Percentiles rank a stretch among this genome's conserved stretches.
Evolutionary conservation across 2,329 filamentous ascomycete species (phyloP).

Genomic region (Cercospora sesami): DNA sequence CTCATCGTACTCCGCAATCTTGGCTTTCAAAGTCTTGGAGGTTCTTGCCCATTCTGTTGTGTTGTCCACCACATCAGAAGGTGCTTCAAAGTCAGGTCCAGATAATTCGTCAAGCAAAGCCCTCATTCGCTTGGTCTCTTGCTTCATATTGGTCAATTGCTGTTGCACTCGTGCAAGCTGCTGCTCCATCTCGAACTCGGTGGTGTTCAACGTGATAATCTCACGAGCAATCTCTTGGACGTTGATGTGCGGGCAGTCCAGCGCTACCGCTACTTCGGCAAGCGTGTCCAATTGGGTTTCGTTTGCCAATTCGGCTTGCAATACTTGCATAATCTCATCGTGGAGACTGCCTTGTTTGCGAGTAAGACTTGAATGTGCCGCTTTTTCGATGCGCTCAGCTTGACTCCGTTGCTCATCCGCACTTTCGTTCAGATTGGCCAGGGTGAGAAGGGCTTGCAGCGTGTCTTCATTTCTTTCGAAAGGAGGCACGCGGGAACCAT

Average conservation of each 20-base stretch:
- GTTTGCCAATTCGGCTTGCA: conserved; percentile 32
- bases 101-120: conserved; percentile 29
- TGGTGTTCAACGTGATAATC: conserved; percentile 21
- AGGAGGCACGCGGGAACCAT: conserved; percentile 62
- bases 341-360: conserved; percentile 21
- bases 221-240: conserved; percentile 30
- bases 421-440: conserved; percentile 74
- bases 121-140: conserved; percentile 29
- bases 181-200: conserved; percentile 33
- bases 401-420: conserved; percentile 69
- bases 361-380: conserved; percentile 58
- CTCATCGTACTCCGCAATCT: conserved; percentile 65
- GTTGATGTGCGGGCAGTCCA: conserved; percentile 38
- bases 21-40: conserved; percentile 55
- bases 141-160: conserved; percentile 31
- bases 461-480: conserved; percentile 91
- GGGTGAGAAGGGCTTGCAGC: conserved; percentile 68
- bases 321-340: conserved; percentile 25
- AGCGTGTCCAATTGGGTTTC: conserved; percentile 37
- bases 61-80: conserved; percentile 61
- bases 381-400: conserved; percentile 59
- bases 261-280: conserved; percentile 41
- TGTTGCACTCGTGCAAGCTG: conserved; percentile 30
- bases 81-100: conserved; percentile 44
- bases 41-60: conserved; percentile 74